Evolutionary conservation across 2,329 filamentous ascomycete species (phyloP).

Genomic region (Aspergillus tanneri): DNA sequence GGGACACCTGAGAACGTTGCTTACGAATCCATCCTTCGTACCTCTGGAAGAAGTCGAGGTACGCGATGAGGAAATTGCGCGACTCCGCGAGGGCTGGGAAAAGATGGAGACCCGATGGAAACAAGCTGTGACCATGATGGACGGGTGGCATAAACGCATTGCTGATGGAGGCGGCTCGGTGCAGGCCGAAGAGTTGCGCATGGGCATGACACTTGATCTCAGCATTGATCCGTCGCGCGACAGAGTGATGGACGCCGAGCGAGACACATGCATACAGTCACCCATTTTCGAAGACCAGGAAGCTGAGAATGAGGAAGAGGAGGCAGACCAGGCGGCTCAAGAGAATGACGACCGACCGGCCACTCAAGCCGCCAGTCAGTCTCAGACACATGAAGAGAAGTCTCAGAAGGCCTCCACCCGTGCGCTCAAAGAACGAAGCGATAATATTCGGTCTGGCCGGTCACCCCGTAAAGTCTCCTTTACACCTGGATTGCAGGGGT

Average conservation of each 20-base stretch:
- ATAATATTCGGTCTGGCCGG: slow-evolving; percentile 34
- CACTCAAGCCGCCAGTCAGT: background rate
- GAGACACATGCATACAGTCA: slow-evolving; percentile 26
- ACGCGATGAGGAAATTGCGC: slow-evolving; percentile 86
- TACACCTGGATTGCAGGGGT: slow-evolving; percentile 32
- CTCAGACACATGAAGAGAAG: slow-evolving; percentile 10
- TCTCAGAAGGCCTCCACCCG: slow-evolving; percentile 24
- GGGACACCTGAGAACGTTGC: slow-evolving; percentile 74
- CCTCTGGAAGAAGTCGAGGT: slow-evolving; percentile 89
- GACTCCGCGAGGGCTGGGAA: slow-evolving; percentile 82
- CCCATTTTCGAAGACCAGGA: slow-evolving; percentile 35
- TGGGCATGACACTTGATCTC: slow-evolving; percentile 44
- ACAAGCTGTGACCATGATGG: slow-evolving; percentile 86
- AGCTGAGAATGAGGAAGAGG: slow-evolving; percentile 30
- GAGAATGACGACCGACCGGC: background rate
- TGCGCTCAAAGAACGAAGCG: slow-evolving; percentile 38
- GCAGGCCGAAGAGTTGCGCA: slow-evolving; percentile 44
- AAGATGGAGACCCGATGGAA: slow-evolving; percentile 90
- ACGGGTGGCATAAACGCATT: slow-evolving; percentile 86
- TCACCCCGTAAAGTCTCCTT: slow-evolving; percentile 41
- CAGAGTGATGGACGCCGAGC: slow-evolving; percentile 18
- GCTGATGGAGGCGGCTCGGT: slow-evolving; percentile 43
- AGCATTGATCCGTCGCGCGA: slow-evolving; percentile 29
- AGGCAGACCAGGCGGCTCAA: slow-evolving; percentile 19
- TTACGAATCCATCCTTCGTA: slow-evolving; percentile 96